phyloP scores from a whole-genome alignment of 75 land plant species.

The Ceratopteris richardii region DNA sequence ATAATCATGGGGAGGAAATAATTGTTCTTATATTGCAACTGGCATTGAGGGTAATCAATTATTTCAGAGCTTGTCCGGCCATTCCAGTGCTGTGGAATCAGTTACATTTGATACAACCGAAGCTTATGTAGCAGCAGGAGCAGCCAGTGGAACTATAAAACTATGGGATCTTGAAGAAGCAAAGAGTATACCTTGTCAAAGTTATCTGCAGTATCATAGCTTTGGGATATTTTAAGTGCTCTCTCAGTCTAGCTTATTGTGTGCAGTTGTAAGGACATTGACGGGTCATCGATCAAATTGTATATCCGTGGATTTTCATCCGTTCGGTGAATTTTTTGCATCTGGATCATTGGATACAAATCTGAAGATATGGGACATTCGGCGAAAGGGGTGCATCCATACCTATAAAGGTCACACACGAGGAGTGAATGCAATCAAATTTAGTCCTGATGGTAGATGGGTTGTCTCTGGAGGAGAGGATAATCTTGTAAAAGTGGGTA shows the following conservation, averaged over 20 bases:
- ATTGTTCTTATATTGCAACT: too few species aligned
- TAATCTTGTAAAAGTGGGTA: conserved; percentile 69
- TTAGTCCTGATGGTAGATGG: conserved; percentile 98
- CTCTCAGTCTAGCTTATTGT: background rate
- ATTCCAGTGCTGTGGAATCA: conserved; percentile 81
- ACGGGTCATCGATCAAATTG: conserved; percentile 85
- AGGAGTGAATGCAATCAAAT: conserved; percentile 65
- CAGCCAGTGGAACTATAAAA: conserved; percentile 90
- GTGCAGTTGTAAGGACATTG: conserved; percentile 76
- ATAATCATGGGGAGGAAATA: too few species aligned
- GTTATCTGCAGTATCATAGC: too few species aligned
- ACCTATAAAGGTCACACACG: conserved; percentile 94
- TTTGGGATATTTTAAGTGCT: too few species aligned
- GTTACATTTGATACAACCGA: conserved; percentile 85
- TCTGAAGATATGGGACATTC: conserved; percentile 87
- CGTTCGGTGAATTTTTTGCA: conserved; percentile 95
- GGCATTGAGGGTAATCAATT: too few species aligned
- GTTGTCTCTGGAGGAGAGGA: conserved; percentile 93
- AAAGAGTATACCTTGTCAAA: conserved; percentile 38
- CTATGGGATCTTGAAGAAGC: conserved; percentile 94
- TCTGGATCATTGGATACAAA: conserved; percentile 89
- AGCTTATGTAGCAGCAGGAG: conserved; percentile 75
- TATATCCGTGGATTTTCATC: conserved; percentile 74
- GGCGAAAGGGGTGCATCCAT: conserved; percentile 86
- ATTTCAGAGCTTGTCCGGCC: conserved; percentile 73